Evolutionary conservation across 2,329 filamentous ascomycete species (phyloP), one percentile per base, ranked within the genome.

Genomic region (Madurella mycetomatis): DNA sequence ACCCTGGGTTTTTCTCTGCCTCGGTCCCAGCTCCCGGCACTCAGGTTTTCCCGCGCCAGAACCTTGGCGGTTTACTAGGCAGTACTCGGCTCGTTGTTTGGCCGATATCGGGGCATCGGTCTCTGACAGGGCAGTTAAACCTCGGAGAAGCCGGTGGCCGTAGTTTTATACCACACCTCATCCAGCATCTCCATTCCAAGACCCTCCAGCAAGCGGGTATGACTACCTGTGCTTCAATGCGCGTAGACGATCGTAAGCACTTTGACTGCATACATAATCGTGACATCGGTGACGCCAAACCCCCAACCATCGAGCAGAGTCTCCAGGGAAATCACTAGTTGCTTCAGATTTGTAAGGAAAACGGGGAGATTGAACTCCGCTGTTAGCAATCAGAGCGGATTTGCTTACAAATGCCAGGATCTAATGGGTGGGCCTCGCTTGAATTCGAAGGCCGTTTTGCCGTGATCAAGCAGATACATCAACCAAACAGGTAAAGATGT

Each of bases 271-370:
- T 31, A 46, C 37, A 41, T 34, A 46, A 18, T 54, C 48, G 51
- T 44, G 53, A 32, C 48, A 55, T 55, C 53, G 48, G 30, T 39
- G 43, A 52, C 25, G 49, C 49, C 34, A 42, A 32, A 34, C 11
- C 40, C 16, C 4, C 45, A 45, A 51, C 30, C 25, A 31, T 44
- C 2, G 16, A 43, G 39, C 47, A 39, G 41, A 43, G n/a, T 31
- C 4, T 15, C 48, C 44, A 12, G 39, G 18, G 15, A 4, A 4
- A 42, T 41, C 18, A 17, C n/a, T 18, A 41, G 17, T 3, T 51
- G 53, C 48, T 51, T 51, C 48, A 45, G 37, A 55, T 48, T 55
- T 12, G 34, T 15, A 37, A 37, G 11, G 13, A 37, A 37, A 37
- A 37, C 34, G 9, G 34, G 9, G 11, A 37, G 4, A 37, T 37